Percentiles rank a stretch among this genome's conserved stretches.
These are phyloP conservation scores for Saccharomycopsis sp. DNA, from an alignment of 805 yeast species.

Conservation along the genomic window DNA sequence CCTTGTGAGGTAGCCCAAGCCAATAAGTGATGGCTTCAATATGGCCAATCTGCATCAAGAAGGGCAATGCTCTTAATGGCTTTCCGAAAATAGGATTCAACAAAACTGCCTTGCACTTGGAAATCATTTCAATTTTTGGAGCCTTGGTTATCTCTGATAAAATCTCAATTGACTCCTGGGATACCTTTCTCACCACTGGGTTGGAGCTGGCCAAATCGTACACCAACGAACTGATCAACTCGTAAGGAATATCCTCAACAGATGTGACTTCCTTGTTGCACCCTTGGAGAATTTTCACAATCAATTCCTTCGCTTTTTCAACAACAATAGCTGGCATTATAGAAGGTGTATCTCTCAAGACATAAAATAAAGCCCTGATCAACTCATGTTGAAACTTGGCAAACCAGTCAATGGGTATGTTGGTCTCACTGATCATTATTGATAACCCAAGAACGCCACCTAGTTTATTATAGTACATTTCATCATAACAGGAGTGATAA, in stretches of 20 bases:
- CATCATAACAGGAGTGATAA: slow-evolving; percentile 87
- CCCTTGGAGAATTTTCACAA: slow-evolving; percentile 50
- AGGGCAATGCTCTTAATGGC: slow-evolving; percentile 92
- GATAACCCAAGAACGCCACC: slow-evolving; percentile 85
- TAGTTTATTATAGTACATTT: slow-evolving; percentile 71
- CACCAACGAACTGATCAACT: slow-evolving; percentile 79
- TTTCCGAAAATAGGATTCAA: slow-evolving; percentile 93
- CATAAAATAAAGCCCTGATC: slow-evolving; percentile 79
- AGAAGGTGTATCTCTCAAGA: slow-evolving; percentile 78
- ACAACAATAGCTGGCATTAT: slow-evolving; percentile 81
- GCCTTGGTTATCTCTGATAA: slow-evolving; percentile 63
- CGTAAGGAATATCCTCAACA: slow-evolving; percentile 52
- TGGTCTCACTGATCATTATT: slow-evolving; percentile 59
- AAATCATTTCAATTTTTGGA: slow-evolving; percentile 65
- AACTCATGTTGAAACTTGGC: slow-evolving; percentile 73
- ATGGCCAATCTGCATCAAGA: slow-evolving; percentile 97
- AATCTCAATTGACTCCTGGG: slow-evolving; percentile 59
- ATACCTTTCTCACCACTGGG: slow-evolving; percentile 69
- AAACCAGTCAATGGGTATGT: slow-evolving; percentile 65
- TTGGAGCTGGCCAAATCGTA: slow-evolving; percentile 90
- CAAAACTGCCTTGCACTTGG: slow-evolving; percentile 73
- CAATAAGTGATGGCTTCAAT: slow-evolving; percentile 96
- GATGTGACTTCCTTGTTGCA: slow-evolving; percentile 58
- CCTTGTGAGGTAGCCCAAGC: slow-evolving; percentile 68
- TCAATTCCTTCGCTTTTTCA: slow-evolving; percentile 58